These are phyloP conservation scores for Knoxdaviesia capensis DNA, from an alignment of 2,329 filamentous ascomycete genomes.

Conservation along the genomic window DNA sequence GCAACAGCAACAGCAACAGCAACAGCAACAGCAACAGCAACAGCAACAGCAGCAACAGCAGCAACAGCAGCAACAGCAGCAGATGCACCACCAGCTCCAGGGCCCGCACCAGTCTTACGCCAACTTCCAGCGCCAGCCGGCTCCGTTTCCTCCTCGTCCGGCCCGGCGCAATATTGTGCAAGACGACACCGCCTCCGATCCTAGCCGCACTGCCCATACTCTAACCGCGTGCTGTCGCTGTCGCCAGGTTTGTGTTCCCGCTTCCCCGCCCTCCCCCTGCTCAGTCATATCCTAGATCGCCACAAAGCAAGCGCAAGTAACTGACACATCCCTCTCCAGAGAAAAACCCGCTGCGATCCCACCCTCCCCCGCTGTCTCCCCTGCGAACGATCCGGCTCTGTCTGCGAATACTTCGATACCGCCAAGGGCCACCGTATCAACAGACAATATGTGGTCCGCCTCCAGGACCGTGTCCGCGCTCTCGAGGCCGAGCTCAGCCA, in stretches of 20 bases:
- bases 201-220: conserved; percentile 53
- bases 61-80: background rate
- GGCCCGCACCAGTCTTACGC: background rate
- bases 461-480: conserved; percentile 69
- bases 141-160: background rate
- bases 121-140: too few relatives aligned
- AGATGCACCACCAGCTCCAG: background rate
- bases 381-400: conserved; percentile 77
- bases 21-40: background rate
- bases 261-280: background rate
- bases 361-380: conserved; percentile 78
- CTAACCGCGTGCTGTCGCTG: conserved; percentile 65
- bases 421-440: conserved; percentile 71
- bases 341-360: conserved; percentile 92
- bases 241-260: conserved; percentile 35
- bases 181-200: conserved; percentile 7
- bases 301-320: too few relatives aligned
- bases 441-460: conserved; percentile 75
- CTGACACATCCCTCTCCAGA: conserved; percentile 23
- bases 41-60: background rate
- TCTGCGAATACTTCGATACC: conserved; percentile 91
- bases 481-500: conserved; percentile 66
- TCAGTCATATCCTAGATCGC: background rate
- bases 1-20: conserved; percentile 4
- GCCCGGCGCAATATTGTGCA: conserved; percentile 3